Conservation (phyloP, 768 basidiomycete genomes). For the Phlegmacium glaucopus region DNA sequence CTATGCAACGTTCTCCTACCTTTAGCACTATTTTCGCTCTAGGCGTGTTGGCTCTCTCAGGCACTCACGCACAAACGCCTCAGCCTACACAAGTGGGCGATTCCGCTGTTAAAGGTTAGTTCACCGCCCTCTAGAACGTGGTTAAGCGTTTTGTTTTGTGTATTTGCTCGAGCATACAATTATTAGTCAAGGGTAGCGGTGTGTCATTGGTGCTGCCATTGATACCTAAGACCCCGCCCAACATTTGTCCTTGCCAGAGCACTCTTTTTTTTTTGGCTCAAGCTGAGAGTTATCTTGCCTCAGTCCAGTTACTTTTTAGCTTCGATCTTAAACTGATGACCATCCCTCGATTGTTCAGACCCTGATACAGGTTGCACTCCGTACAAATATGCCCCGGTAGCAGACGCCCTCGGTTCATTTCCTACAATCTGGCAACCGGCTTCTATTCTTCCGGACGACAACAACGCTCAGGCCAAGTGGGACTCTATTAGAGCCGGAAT, state of each 20-base stretch:
- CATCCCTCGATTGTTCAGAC: conserved; percentile 3
- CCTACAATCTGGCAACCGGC: conserved; percentile 45
- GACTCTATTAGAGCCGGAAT: conserved; percentile 37
- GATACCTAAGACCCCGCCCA: too few relatives aligned
- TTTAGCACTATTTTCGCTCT: conserved; percentile 10
- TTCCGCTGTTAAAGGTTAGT: conserved; percentile 34
- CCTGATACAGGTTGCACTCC: conserved; percentile 35
- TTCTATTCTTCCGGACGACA: conserved; percentile 38
- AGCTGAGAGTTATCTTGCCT: not conserved
- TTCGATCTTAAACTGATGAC: not conserved
- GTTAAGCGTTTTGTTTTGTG: not conserved
- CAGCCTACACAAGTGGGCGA: conserved; percentile 14
- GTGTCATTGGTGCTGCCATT: too few relatives aligned
- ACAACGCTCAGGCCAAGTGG: conserved; percentile 41
- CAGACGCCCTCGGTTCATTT: conserved; percentile 31
- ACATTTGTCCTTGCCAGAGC: too few relatives aligned
- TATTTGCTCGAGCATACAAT: too few relatives aligned
- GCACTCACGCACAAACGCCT: not conserved
- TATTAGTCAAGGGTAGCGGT: too few relatives aligned
- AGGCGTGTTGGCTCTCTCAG: conserved; percentile 12
- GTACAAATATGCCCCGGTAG: conserved; percentile 39
- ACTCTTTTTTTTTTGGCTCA: not conserved
- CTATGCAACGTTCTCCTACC: not conserved
- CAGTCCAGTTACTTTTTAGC: not conserved
- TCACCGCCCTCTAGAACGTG: not conserved